phyloP scores from a whole-genome alignment of 768 basidiomycete species.

The Tephrocybe sp. region DNA sequence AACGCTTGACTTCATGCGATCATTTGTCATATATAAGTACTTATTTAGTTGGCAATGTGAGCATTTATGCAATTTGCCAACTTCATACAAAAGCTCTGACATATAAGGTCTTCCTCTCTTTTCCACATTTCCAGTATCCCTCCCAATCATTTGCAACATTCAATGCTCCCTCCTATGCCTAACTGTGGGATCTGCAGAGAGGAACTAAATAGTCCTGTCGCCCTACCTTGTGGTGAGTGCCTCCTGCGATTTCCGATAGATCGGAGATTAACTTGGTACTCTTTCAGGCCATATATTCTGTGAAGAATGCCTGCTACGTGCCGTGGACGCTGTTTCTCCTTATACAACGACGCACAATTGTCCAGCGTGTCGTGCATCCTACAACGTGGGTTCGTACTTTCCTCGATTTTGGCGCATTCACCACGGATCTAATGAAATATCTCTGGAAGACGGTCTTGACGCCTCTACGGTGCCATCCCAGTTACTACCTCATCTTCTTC shows the following conservation, averaged over 20 bases:
- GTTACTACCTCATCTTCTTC: conserved; percentile 54
- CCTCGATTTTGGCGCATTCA: neutral
- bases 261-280: conserved; percentile 2
- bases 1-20: neutral
- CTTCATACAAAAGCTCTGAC: conserved; percentile 2
- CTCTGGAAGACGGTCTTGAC: conserved; percentile 41
- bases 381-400: conserved; percentile 46
- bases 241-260: neutral
- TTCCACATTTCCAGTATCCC: conserved; percentile 1
- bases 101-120: conserved; percentile 6
- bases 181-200: conserved; percentile 64
- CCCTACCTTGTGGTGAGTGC: conserved; percentile 60
- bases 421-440: neutral
- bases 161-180: conserved; percentile 30
- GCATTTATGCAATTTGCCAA: neutral
- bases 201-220: conserved; percentile 49
- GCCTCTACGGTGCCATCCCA: conserved; percentile 50
- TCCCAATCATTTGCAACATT: neutral
- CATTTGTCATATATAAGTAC: neutral
- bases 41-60: no score
- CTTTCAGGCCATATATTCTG: conserved; percentile 63
- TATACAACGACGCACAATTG: conserved; percentile 49
- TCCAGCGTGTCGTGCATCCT: conserved; percentile 54
- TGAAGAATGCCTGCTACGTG: conserved; percentile 51
- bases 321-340: conserved; percentile 45